Conservation (phyloP, 2,329 filamentous ascomycete species). For the Ustulina deusta region DNA sequence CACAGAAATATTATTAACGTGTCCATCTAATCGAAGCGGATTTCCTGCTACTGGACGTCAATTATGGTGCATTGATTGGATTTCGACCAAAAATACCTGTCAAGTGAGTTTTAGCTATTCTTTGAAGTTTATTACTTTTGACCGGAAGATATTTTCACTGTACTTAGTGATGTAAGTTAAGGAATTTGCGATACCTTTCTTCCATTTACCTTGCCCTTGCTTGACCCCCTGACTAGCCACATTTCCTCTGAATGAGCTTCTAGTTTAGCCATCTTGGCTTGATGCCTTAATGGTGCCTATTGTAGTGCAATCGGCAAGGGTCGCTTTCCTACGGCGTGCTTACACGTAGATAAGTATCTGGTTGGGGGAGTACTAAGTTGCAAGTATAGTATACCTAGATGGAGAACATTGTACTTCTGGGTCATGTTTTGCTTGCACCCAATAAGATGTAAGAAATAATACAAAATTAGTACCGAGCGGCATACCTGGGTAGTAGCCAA, state of each 20-base stretch:
- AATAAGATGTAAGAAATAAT: conserved; percentile 10
- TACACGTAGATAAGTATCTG: conserved; percentile 15
- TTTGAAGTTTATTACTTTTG: background rate
- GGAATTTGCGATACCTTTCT: conserved; percentile 7
- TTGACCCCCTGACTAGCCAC: conserved; percentile 9
- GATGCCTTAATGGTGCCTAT: conserved; percentile 16
- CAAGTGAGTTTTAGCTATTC: background rate
- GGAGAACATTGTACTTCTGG: background rate
- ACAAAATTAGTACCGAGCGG: background rate
- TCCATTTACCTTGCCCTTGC: conserved; percentile 7
- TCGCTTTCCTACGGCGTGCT: background rate
- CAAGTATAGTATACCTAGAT: conserved; percentile 19
- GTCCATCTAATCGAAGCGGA: background rate
- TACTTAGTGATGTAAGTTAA: background rate
- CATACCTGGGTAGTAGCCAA: background rate
- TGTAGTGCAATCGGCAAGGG: conserved; percentile 23
- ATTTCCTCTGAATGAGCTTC: conserved; percentile 4
- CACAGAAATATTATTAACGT: background rate
- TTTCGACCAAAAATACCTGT: background rate
- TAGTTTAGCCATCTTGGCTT: conserved; percentile 14
- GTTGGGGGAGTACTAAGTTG: conserved; percentile 7
- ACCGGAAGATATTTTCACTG: background rate
- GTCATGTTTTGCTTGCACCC: background rate
- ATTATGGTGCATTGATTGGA: background rate
- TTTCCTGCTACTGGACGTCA: background rate